These are phyloP conservation scores for Camillea tinctor DNA, from an alignment of 2,329 filamentous ascomycete species.

Conservation along the genomic window DNA sequence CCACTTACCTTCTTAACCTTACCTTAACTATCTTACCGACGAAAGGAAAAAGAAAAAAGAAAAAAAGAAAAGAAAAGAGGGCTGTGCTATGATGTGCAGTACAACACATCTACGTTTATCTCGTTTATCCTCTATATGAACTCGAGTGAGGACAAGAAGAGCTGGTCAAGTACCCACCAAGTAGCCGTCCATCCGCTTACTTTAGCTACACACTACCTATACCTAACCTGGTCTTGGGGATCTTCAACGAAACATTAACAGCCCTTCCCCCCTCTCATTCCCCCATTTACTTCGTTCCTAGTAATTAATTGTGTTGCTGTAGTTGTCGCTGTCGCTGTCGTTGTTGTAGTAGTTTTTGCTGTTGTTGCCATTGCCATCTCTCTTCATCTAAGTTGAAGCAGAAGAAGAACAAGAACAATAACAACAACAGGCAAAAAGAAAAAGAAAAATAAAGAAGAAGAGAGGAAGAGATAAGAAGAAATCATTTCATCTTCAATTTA, in stretches of 20 bases:
- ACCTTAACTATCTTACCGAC: too few species aligned
- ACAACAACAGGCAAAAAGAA: not conserved
- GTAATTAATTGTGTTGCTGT: not conserved
- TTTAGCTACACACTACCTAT: too few species aligned
- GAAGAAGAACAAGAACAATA: not conserved
- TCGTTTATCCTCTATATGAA: not conserved
- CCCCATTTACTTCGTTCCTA: not conserved
- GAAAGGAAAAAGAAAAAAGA: too few species aligned
- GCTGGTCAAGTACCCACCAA: too few species aligned
- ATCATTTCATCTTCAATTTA: not conserved
- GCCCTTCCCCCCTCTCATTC: not conserved
- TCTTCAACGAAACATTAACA: not conserved
- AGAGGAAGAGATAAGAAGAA: too few species aligned
- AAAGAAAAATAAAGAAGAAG: too few species aligned
- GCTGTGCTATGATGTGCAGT: not conserved
- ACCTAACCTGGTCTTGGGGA: too few species aligned
- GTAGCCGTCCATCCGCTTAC: too few species aligned
- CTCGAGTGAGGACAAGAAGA: not conserved
- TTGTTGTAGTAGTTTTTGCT: too few species aligned
- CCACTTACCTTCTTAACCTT: too few species aligned
- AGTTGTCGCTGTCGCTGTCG: too few species aligned
- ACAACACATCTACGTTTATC: too few species aligned
- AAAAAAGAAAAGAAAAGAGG: not conserved
- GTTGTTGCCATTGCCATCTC: not conserved
- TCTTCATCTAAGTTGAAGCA: slow-evolving; percentile 1